phyloP scores from a whole-genome alignment of 805 yeast genomes.

The Clavispora vitiphila region DNA sequence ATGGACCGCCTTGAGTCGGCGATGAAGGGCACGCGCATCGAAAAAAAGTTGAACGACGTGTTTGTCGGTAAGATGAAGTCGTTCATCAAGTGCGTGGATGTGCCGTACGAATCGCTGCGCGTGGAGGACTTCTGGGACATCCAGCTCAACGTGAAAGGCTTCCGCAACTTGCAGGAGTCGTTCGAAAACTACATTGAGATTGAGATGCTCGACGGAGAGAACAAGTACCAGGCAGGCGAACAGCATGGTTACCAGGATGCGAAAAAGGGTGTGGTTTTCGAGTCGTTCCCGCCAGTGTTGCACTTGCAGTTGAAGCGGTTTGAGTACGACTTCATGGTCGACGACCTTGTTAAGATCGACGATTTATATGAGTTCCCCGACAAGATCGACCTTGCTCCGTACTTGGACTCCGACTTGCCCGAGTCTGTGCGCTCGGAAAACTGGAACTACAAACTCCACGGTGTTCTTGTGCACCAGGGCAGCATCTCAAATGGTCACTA shows the following conservation, averaged over 20 bases:
- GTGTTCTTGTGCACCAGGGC: constrained; percentile 94
- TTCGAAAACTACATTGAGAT: constrained; percentile 84
- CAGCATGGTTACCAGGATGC: constrained; percentile 92
- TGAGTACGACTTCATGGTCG: constrained; percentile 88
- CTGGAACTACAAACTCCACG: constrained; percentile 81
- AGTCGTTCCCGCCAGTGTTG: constrained; percentile 84
- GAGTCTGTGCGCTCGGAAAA: constrained; percentile 44
- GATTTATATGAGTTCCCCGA: constrained; percentile 90
- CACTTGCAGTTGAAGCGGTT: constrained; percentile 92
- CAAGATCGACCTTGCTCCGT: constrained; percentile 73
- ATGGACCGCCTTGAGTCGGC: constrained; percentile 91
- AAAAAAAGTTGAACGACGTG: constrained; percentile 54
- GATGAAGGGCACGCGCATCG: constrained; percentile 82
- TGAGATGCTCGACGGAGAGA: constrained; percentile 89
- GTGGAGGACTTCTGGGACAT: constrained; percentile 98
- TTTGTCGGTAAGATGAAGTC: constrained; percentile 98
- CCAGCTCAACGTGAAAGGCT: constrained; percentile 86
- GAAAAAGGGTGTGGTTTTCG: constrained; percentile 90
- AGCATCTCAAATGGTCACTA: constrained; percentile 95
- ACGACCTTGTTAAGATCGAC: constrained; percentile 83
- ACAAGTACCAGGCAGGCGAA: constrained; percentile 85
- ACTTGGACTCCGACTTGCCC: constrained; percentile 53
- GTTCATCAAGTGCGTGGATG: constrained; percentile 86
- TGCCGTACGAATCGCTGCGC: constrained; percentile 87
- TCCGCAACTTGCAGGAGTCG: constrained; percentile 65